Conservation (phyloP, 1,284 basidiomycete genomes). For the Ganoderma sinense region DNA sequence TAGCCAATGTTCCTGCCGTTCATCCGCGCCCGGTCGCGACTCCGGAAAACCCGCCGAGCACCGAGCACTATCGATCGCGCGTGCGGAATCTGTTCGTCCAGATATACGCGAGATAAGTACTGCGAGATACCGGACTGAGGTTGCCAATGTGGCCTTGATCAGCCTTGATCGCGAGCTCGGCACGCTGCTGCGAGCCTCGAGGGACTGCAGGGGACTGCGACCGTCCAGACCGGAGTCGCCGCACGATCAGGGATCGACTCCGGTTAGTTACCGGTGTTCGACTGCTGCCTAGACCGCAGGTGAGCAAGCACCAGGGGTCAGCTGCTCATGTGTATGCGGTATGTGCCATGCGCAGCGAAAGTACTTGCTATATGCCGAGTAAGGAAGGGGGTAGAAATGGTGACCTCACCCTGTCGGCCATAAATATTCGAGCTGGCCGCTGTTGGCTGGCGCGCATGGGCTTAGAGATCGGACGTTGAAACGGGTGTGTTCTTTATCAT, state of each 20-base stretch:
- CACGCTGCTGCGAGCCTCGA: not conserved
- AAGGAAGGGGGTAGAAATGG: too few species aligned
- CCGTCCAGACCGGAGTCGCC: not conserved
- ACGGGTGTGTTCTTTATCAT: not conserved
- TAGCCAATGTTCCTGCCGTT: not conserved
- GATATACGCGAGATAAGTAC: conserved; percentile 1
- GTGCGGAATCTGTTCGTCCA: not conserved
- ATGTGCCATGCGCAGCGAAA: too few species aligned
- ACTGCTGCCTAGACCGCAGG: not conserved
- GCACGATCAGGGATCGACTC: not conserved
- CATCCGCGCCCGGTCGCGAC: not conserved
- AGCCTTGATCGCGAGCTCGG: not conserved
- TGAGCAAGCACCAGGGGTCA: not conserved
- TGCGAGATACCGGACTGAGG: not conserved
- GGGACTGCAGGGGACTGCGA: too few species aligned
- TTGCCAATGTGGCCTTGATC: not conserved
- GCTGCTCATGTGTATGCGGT: not conserved
- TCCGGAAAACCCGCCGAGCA: not conserved
- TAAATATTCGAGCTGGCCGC: not conserved
- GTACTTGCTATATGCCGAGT: too few species aligned
- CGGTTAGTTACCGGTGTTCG: not conserved
- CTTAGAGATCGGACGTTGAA: not conserved
- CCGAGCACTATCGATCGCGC: not conserved
- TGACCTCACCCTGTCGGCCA: not conserved
- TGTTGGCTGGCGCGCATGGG: not conserved